These are phyloP conservation scores for Phytophthora idaei DNA, from an alignment of 352 stramenopile genomes.

Conservation along the genomic window DNA sequence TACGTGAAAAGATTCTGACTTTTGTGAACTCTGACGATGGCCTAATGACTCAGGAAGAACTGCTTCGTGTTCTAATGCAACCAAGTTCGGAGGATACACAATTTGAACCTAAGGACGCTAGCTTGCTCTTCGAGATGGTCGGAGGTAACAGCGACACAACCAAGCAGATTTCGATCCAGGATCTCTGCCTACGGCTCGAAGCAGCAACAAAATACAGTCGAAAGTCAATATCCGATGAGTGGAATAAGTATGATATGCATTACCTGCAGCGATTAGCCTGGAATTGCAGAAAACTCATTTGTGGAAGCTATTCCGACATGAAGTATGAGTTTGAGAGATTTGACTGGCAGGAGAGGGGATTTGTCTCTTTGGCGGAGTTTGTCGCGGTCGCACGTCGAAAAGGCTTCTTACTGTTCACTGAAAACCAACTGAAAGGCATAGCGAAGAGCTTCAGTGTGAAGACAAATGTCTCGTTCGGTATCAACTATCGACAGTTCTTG, in stretches of 20 bases:
- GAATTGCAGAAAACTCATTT: slow-evolving; percentile 59
- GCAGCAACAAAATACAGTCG: slow-evolving; percentile 21
- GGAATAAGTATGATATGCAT: slow-evolving; percentile 51
- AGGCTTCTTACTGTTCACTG: slow-evolving; percentile 57
- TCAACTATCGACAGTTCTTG: slow-evolving; percentile 74
- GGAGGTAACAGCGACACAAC: slow-evolving; percentile 6
- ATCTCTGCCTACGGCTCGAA: slow-evolving; percentile 45
- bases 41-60: slow-evolving; percentile 41
- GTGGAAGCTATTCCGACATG: slow-evolving; percentile 39
- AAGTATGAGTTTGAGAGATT: slow-evolving; percentile 64
- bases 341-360: slow-evolving; percentile 60
- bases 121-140: slow-evolving; percentile 45
- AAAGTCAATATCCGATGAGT: slow-evolving; percentile 9
- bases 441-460: slow-evolving; percentile 64
- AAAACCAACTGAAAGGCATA: slow-evolving; percentile 45
- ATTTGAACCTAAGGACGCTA: slow-evolving; percentile 49
- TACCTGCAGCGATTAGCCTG: slow-evolving; percentile 54
- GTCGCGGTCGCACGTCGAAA: slow-evolving; percentile 35
- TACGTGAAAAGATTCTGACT: slow-evolving; percentile 50
- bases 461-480: slow-evolving; percentile 46
- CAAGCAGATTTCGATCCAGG: slow-evolving; percentile 39
- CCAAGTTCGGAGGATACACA: slow-evolving; percentile 19
- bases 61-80: slow-evolving; percentile 50
- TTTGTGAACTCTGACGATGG: slow-evolving; percentile 48
- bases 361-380: slow-evolving; percentile 60